Conservation (phyloP, 306 rosid genomes). For the Lablab purpureus region DNA sequence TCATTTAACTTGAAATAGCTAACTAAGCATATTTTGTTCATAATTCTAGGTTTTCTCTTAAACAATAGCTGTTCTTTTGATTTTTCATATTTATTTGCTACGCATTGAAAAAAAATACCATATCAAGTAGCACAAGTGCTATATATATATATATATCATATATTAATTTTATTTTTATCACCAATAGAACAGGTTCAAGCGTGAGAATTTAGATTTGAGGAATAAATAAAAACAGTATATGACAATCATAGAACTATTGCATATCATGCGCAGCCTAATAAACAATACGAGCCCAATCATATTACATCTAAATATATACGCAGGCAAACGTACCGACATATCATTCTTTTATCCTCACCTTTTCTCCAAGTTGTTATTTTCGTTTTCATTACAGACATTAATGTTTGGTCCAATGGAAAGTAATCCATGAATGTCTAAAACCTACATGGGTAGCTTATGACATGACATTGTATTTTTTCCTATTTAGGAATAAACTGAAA, state of each 20-base stretch:
- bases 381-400: background rate
- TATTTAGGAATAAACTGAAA: background rate
- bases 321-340: slow-evolving; percentile 13
- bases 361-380: background rate
- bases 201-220: background rate
- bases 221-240: background rate
- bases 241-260: slow-evolving; percentile 4
- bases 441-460: background rate
- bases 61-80: too few species aligned
- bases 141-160: too few species aligned
- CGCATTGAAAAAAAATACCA: too few species aligned
- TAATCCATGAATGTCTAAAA: background rate
- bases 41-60: too few species aligned
- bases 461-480: slow-evolving; percentile 2
- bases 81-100: too few species aligned
- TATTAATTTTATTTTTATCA: too few species aligned
- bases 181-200: background rate
- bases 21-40: too few species aligned
- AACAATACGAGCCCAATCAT: slow-evolving; percentile 36
- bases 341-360: background rate
- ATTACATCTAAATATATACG: background rate
- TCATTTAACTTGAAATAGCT: too few species aligned
- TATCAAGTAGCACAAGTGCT: too few species aligned
- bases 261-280: slow-evolving; percentile 47
- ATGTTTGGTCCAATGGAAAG: background rate